Evolutionary conservation across 352 stramenopile genomes (phyloP), one percentile per base, ranked within the genome.

Genomic region (Phytophthora multivora): DNA sequence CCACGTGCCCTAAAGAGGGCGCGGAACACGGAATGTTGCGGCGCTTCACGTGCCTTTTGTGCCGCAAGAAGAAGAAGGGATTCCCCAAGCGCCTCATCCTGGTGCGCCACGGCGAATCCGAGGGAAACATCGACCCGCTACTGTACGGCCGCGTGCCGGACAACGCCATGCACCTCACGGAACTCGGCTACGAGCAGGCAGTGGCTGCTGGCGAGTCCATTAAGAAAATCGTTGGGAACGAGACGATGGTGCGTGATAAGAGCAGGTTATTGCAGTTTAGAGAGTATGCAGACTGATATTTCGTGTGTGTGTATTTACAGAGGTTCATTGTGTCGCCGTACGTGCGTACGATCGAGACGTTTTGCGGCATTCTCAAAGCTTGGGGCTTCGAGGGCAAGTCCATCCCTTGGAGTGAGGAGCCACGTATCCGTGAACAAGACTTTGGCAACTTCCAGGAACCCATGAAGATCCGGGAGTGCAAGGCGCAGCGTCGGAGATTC

Each of bases 361-460:
- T 96, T 59, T 73, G 90, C 49, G 83, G 80, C 21, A 90, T 96
- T 19, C 64, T 81, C 10, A 89, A 87, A 47, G 78, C 85, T 2
- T 93, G 75, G 79, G 81, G 77, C 5, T 70, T 74, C 31, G 69
- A 81, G 21, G 79, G 69, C 21, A 74, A 75, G 16, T 39, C 76
- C 19, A 83, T 93, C 40, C 84, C 84, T 33, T 90, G 86, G 83
- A 76, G 66, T 4, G 88, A 97, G 47, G 89, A 97, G 51, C 88
- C 88, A 7, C 86, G 88, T 9, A 95, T 97, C 45, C 80, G 86
- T 11, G 89, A 97, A 46, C 89, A 97, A 59, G 86, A 97, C 53
- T 97, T 96, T 78, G 89, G 86, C 51, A 97, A 97, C 51, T 96
- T 95, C 64, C 88, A 96, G 46, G 83, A 95, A 5, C 84, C 84